Evolutionary conservation across 2,329 filamentous ascomycete genomes (phyloP), one percentile per base, ranked within the genome.

Genomic region (Aspergillus sp.): DNA sequence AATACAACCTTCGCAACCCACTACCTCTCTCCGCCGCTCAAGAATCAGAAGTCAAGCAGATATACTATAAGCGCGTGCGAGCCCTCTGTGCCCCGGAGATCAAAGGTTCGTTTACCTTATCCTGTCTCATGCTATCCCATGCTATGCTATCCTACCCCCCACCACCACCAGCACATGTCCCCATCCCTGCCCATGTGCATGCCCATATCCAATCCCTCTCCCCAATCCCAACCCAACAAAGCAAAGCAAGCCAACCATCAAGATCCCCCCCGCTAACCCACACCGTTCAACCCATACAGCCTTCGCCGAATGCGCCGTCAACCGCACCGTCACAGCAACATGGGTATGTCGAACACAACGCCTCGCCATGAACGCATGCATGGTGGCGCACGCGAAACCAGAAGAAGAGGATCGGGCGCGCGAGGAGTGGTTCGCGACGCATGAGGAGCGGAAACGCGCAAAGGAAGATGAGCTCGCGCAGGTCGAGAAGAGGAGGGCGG

Each of bases 351-450:
- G 92, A 56, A 78, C 84, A 52, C 84, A 93, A 71, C 90, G 92
- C 70, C 87, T 89, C 63, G 82, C 84, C 39, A 99, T 99, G 95
- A 99, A 99, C 79, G 83, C 81, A 62, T 99, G 95, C 81, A 97
- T 99, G 92, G 83, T 93, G 67, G 77, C 83, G 57, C 90, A 96
- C 79, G 93, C 94, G 57, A 96, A 91, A 64, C 90, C 88, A 64
- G 87, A 85, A 56, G 91, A 96, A 74, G 85, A 96, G 76, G 95
- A 99, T 78, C 87, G 87, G 24, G 95, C 95, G 64, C 83, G 95
- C 55, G 90, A 92, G 76, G 92, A 98, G 74, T 99, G 95, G 95
- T 98, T 98, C 75, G 86, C 87, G 54, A 83, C 85, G 64, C 84
- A 91, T 54, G 82, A 91, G 67, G 86, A 92, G 78, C 83, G 93